Conservation (phyloP, 371 early-diverging fungal species). For the Mucor circinelloides region DNA sequence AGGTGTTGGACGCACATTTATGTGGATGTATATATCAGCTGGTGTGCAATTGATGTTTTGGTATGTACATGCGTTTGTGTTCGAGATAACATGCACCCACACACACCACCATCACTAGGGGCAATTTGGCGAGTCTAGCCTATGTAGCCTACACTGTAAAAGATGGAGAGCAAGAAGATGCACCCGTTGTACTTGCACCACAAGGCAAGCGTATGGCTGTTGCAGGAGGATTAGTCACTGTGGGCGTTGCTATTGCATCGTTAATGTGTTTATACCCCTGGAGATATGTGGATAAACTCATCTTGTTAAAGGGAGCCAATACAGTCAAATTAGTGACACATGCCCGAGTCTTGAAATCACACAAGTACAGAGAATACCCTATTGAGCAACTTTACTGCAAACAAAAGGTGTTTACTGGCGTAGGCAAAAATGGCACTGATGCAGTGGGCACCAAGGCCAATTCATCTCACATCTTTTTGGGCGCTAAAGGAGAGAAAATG, state of each 20-base stretch:
- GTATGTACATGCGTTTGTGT: slow-evolving; percentile 10
- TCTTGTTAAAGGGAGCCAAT: slow-evolving; percentile 41
- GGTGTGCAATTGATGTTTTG: slow-evolving; percentile 56
- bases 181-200: slow-evolving; percentile 44
- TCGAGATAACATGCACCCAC: not conserved
- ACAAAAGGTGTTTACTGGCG: slow-evolving; percentile 49
- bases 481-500: slow-evolving; percentile 45
- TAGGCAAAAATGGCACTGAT: slow-evolving; percentile 45
- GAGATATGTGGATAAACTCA: slow-evolving; percentile 48
- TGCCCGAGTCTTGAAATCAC: slow-evolving; percentile 38
- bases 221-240: slow-evolving; percentile 40
- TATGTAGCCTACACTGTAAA: slow-evolving; percentile 46
- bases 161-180: slow-evolving; percentile 44
- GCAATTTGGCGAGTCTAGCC: slow-evolving; percentile 53
- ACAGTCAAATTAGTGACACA: slow-evolving; percentile 39
- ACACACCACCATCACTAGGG: too few relatives aligned
- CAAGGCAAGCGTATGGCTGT: slow-evolving; percentile 42
- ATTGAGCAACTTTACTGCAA: slow-evolving; percentile 42
- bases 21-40: slow-evolving; percentile 51
- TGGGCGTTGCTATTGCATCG: slow-evolving; percentile 47
- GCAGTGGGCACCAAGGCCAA: slow-evolving; percentile 35
- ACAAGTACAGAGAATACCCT: slow-evolving; percentile 43
- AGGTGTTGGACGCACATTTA: slow-evolving; percentile 40
- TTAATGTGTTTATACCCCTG: slow-evolving; percentile 57
- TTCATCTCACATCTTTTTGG: slow-evolving; percentile 44